Evolutionary conservation across 805 yeast species (phyloP), one percentile per base, ranked within the genome.

Genomic region (Saccharomycopsis javanensis): DNA sequence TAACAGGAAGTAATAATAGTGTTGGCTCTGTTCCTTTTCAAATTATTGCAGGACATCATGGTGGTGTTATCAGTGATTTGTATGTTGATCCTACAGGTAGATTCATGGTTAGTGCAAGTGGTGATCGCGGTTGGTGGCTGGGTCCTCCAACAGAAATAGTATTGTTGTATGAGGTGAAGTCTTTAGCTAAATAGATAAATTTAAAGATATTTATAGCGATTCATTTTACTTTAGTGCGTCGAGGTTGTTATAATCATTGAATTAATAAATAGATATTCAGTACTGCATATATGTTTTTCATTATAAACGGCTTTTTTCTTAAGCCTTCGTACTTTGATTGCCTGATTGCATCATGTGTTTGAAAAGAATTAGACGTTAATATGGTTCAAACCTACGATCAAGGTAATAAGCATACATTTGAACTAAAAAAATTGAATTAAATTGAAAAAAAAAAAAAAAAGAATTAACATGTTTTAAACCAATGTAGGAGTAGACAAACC

Each of bases 1-100:
- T 71, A 66, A 38, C 3, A n/a, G 51, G 51, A 15, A 16, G 51
- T 48, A 48, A 28, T 25, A 48, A 20, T 48, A 30, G 51, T 28
- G 35, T 8, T 7, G 51, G 34, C 13, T 27, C 53, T 28, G 76
- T 85, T 7, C 97, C 97, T 16, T 94, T 92, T 67, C 77, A 85
- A 68, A 91, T 95, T 64, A 79, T 94, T 10, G 97, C 99, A 0
- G 98, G 99, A 0, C 98, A 94, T 69, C 96, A 88, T 66, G 98
- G 99, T 53, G 96, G 97, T 28, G 80, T 82, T 2, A 73, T 94
- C 34, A 86, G 96, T 52, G 81, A 82, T 55, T 72, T 94, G 61
- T 75, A 80, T 56, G 84, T 91, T 23, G 98, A 92, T 69, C 92
- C 92, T 31, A 85, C 94, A 1, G 88, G 95, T 42, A 72, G 94